Conservation (phyloP, 306 rosid species). For the Nissolia schottii region DNA sequence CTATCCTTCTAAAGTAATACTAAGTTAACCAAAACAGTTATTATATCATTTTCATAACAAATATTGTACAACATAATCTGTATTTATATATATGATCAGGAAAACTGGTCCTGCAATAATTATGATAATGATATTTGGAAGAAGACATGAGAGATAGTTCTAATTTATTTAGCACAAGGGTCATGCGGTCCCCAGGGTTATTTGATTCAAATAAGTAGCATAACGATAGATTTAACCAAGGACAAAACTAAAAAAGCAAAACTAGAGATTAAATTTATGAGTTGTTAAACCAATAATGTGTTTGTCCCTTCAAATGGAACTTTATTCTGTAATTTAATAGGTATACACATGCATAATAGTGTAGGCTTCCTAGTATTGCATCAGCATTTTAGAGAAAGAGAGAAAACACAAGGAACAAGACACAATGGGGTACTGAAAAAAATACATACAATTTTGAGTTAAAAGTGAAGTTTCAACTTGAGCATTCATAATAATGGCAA, state of each 20-base stretch:
- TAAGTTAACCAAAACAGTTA: neutral
- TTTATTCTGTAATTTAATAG: neutral
- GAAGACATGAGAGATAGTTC: neutral
- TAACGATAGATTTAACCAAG: neutral
- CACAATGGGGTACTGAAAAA: neutral
- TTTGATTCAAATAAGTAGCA: constrained; percentile 4
- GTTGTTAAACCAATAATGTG: neutral
- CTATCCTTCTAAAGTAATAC: neutral
- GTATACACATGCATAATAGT: neutral
- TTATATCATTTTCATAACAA: neutral
- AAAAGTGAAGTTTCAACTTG: neutral
- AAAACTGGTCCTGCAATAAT: neutral
- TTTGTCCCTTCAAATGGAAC: neutral
- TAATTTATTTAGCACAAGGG: neutral
- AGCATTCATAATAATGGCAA: neutral
- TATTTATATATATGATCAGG: neutral
- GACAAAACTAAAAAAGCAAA: constrained; percentile 4
- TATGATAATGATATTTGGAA: neutral
- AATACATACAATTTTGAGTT: neutral
- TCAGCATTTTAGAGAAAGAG: neutral
- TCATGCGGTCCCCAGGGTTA: constrained; percentile 33
- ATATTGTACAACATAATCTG: neutral
- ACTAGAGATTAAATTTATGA: neutral
- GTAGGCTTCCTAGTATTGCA: neutral
- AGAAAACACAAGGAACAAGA: neutral